Evolutionary conservation across 345 rosid species (phyloP).

Genomic region (Brassica cretica): DNA sequence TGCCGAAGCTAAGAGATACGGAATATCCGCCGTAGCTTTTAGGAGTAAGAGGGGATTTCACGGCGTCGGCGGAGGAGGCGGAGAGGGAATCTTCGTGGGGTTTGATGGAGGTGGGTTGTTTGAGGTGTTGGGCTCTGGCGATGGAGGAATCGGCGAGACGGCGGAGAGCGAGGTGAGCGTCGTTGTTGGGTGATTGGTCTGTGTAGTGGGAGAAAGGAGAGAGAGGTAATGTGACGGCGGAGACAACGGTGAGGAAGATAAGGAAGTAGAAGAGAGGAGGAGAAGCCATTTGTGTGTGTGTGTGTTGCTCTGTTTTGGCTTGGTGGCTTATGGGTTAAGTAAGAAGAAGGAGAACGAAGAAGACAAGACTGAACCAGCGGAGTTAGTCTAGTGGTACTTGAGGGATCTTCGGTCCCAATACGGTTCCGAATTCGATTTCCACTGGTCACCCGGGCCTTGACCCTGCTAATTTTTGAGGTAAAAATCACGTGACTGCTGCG

Average conservation of each 20-base stretch:
- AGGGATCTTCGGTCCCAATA: no score
- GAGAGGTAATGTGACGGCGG: conserved; percentile 52
- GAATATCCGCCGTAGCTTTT: conserved; percentile 84
- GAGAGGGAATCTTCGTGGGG: conserved; percentile 30
- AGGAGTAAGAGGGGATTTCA: conserved; percentile 53
- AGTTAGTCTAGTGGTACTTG: no score
- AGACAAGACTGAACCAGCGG: conserved; percentile 5
- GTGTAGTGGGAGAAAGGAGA: conserved; percentile 41
- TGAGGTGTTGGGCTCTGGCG: conserved; percentile 68
- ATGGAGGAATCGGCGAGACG: conserved; percentile 55
- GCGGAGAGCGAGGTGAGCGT: conserved; percentile 48
- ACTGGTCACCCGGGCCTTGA: no score
- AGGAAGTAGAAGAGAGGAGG: conserved; percentile 6
- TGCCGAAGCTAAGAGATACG: conserved; percentile 72
- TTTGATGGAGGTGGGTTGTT: conserved; percentile 30
- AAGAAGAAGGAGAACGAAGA: conserved; percentile 6
- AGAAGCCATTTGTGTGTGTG: conserved; percentile 35
- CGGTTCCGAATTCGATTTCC: no score
- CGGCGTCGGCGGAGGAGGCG: conserved; percentile 30
- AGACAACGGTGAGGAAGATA: conserved; percentile 26
- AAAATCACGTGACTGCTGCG: no score
- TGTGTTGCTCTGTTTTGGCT: background rate
- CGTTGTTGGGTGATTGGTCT: conserved; percentile 42
- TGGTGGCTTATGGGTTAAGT: conserved; percentile 35
- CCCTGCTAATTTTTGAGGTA: no score